These are phyloP conservation scores for Lophiostoma macrostomum DNA, from an alignment of 495 filamentous ascomycete genomes.

Conservation along the genomic window DNA sequence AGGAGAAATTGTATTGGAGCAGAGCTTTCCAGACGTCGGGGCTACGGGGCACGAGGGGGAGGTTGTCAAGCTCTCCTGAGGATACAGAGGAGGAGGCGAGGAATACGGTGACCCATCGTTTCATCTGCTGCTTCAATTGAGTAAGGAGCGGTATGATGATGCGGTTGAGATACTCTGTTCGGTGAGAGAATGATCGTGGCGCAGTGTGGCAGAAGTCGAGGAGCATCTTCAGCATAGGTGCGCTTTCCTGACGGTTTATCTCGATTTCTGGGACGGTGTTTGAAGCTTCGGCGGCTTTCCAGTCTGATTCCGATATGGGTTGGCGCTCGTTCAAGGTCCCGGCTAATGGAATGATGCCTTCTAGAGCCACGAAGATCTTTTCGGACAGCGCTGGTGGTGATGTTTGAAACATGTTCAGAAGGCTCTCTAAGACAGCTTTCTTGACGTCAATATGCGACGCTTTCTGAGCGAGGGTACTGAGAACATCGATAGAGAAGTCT, in stretches of 20 bases:
- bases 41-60: no score
- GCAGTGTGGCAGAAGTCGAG: not conserved
- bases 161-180: conserved; percentile 4
- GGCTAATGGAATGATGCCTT: conserved; percentile 37
- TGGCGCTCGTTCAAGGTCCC: conserved; percentile 40
- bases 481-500: conserved; percentile 31
- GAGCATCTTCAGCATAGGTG: conserved; percentile 3
- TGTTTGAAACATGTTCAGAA: conserved; percentile 35
- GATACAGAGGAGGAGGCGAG: no score
- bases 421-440: conserved; percentile 36
- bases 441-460: conserved; percentile 41
- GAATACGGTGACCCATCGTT: no score
- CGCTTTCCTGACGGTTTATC: not conserved
- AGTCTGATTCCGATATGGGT: conserved; percentile 29
- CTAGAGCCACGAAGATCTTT: conserved; percentile 35
- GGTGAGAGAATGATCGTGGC: not conserved
- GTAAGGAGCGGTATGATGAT: conserved; percentile 26
- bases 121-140: not conserved
- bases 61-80: no score
- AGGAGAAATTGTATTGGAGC: no score
- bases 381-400: conserved; percentile 6
- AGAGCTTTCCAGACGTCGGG: no score
- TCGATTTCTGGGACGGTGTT: conserved; percentile 24
- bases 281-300: conserved; percentile 32
- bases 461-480: conserved; percentile 35